phyloP scores from a whole-genome alignment of 441 rosid genomes.

The Euphorbia neoarborescens region DNA sequence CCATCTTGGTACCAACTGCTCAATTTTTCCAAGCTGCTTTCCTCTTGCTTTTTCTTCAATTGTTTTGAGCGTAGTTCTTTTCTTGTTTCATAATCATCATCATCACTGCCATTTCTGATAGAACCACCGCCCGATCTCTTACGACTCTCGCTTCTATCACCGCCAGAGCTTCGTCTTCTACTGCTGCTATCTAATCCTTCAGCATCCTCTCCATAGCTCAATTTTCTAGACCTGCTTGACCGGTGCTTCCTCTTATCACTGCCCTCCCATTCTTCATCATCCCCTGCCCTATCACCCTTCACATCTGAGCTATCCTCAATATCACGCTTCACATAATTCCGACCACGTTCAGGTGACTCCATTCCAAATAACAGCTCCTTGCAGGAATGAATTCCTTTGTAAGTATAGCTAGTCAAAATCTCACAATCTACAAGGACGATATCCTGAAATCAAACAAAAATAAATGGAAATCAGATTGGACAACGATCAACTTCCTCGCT shows the following conservation, averaged over 20 bases:
- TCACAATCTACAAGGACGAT: background rate
- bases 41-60: conserved; percentile 78
- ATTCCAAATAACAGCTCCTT: conserved; percentile 22
- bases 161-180: conserved; percentile 49
- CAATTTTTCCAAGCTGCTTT: conserved; percentile 77
- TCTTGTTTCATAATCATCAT: conserved; percentile 53
- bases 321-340: conserved; percentile 37
- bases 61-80: conserved; percentile 46
- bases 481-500: background rate
- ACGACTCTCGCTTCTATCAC: conserved; percentile 53
- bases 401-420: background rate
- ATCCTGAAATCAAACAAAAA: conserved; percentile 11
- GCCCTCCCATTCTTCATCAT: conserved; percentile 54
- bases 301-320: conserved; percentile 38
- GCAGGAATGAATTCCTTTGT: background rate
- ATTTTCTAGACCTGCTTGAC: conserved; percentile 51
- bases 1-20: conserved; percentile 94
- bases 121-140: conserved; percentile 60
- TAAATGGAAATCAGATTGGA: conserved; percentile 2
- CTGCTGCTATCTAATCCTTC: conserved; percentile 48
- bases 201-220: conserved; percentile 45
- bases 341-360: conserved; percentile 61
- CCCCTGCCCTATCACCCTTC: conserved; percentile 42
- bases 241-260: conserved; percentile 60
- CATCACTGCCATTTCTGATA: conserved; percentile 49